These are phyloP conservation scores for Artemisia argyi DNA, from an alignment of 129 eudicot species.

Conservation along the genomic window DNA sequence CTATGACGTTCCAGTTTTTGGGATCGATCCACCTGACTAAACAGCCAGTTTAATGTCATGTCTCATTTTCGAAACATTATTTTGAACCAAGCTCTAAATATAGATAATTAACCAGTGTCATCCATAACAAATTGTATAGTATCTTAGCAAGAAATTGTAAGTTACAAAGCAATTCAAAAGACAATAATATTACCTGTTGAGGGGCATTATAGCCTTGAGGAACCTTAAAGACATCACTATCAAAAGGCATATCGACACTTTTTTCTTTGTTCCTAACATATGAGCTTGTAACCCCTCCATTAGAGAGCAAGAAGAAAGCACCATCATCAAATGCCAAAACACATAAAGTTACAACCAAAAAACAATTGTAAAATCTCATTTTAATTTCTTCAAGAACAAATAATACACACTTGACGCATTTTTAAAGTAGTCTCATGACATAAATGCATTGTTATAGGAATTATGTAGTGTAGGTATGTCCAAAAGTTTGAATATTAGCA, in stretches of 20 bases:
- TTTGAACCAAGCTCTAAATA: no score
- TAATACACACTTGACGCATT: not conserved
- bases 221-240: constrained; percentile 63
- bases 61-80: no score
- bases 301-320: not conserved
- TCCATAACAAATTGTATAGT: not conserved
- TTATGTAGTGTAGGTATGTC: not conserved
- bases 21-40: no score
- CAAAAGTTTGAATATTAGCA: not conserved
- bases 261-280: constrained; percentile 56
- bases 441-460: not conserved
- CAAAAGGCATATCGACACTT: constrained; percentile 69
- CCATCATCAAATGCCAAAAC: constrained; percentile 5
- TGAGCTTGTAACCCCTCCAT: constrained; percentile 64
- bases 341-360: not conserved
- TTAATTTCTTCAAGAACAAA: not conserved
- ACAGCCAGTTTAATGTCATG: no score
- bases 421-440: not conserved
- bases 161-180: not conserved
- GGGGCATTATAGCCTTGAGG: constrained; percentile 94
- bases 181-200: constrained; percentile 60
- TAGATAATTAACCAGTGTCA: no score
- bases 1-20: no score
- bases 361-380: not conserved
- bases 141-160: not conserved